Evolutionary conservation across 306 rosid species (phyloP).

Genomic region (Corylus americana): DNA sequence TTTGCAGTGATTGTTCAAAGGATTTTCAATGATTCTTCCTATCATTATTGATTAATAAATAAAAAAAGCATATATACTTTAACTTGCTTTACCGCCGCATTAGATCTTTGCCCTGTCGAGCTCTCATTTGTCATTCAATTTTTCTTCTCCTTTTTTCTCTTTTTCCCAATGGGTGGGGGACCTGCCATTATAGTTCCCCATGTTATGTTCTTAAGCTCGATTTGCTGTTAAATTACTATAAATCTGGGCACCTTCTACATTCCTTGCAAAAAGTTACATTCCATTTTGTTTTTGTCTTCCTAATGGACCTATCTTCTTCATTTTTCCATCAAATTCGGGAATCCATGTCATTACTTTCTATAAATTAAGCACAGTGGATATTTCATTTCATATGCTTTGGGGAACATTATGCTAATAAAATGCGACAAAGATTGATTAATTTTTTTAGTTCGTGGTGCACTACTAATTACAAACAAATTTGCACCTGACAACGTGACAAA

Average conservation of each 20-base stretch:
- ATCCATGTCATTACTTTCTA: background rate
- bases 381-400: background rate
- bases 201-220: conserved; percentile 29
- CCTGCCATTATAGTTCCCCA: conserved; percentile 45
- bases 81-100: conserved; percentile 65
- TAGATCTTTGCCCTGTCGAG: conserved; percentile 44
- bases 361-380: background rate
- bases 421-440: too few relatives aligned
- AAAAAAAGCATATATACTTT: conserved; percentile 69
- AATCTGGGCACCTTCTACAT: conserved; percentile 8
- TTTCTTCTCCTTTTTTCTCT: conserved; percentile 14
- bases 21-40: conserved; percentile 41
- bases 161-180: conserved; percentile 40
- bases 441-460: too few relatives aligned
- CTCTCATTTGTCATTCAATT: conserved; percentile 37
- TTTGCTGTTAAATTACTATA: conserved; percentile 22
- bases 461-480: background rate
- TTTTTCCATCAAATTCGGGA: background rate
- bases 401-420: background rate
- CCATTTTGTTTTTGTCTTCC: conserved; percentile 25
- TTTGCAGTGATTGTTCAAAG: conserved; percentile 31
- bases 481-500: background rate
- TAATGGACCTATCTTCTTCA: background rate
- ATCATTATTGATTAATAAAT: conserved; percentile 36
- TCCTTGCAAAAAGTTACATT: background rate